A percentile compares a stretch with the other conserved stretches of the same genome.
phyloP scores from a whole-genome alignment of 805 yeast genomes.

The Candida takata region DNA sequence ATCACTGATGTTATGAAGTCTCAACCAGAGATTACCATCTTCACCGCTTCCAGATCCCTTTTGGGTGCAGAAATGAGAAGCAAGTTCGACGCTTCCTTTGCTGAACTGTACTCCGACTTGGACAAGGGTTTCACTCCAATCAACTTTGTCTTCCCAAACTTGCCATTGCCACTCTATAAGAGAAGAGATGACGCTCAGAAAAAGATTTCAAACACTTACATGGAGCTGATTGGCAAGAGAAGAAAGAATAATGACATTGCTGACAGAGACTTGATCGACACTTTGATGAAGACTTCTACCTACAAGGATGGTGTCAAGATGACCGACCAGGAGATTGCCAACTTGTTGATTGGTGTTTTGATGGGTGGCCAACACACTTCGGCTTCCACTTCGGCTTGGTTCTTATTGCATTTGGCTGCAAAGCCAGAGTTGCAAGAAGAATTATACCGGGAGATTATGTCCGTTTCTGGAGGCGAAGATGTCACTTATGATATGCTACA shows the following conservation, averaged over 20 bases:
- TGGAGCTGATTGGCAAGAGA: conserved; percentile 69
- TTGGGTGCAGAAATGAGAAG: conserved; percentile 89
- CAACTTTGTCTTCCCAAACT: conserved; percentile 90
- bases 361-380: conserved; percentile 99
- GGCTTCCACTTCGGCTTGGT: conserved; percentile 95
- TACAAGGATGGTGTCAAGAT: conserved; percentile 91
- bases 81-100: conserved; percentile 75
- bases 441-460: conserved; percentile 65
- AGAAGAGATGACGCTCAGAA: conserved; percentile 84
- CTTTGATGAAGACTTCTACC: conserved; percentile 71
- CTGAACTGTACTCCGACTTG: conserved; percentile 78
- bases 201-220: conserved; percentile 72
- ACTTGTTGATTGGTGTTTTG: conserved; percentile 85
- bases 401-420: conserved; percentile 82
- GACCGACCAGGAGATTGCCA: conserved; percentile 94
- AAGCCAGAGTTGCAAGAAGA: conserved; percentile 80
- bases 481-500: conserved; percentile 78
- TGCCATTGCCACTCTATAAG: conserved; percentile 82
- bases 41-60: conserved; percentile 89
- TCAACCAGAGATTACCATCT: conserved; percentile 93
- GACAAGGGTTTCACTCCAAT: conserved; percentile 96
- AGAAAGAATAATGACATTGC: conserved; percentile 70
- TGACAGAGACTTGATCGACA: conserved; percentile 84
- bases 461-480: conserved; percentile 53
- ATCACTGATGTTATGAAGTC: conserved; percentile 63